A percentile compares a stretch with the other conserved stretches of the same genome.
Evolutionary conservation across 169 alveolate species (phyloP).

Genomic region (Cryptosporidium ryanae): DNA sequence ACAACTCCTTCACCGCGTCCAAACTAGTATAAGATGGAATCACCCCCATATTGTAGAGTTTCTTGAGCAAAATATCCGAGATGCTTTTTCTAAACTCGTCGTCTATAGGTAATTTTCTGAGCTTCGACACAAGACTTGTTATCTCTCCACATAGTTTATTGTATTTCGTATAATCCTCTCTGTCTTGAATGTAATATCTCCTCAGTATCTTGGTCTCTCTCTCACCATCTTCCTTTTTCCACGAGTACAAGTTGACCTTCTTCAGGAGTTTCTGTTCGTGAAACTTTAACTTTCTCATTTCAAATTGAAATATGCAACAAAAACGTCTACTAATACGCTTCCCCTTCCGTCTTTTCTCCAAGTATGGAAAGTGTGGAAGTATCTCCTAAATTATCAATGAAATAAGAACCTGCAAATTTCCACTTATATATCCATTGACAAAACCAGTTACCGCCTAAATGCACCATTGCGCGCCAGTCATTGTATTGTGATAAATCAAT

Average conservation of each 20-base stretch:
- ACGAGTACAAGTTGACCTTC: constrained; percentile 94
- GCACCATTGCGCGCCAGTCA: too few relatives aligned
- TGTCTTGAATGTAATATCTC: constrained; percentile 94
- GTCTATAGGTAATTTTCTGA: constrained; percentile 91
- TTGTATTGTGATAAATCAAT: too few relatives aligned
- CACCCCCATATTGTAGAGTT: constrained; percentile 95
- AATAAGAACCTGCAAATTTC: too few relatives aligned
- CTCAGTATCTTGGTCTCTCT: constrained; percentile 93
- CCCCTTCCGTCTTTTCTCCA: too few relatives aligned
- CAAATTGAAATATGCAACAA: background rate
- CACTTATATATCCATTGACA: too few relatives aligned
- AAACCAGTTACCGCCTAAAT: too few relatives aligned
- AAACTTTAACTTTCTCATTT: constrained; percentile 96
- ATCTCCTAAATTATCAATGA: too few relatives aligned
- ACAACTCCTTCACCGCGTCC: constrained; percentile 90
- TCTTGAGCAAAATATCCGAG: constrained; percentile 92
- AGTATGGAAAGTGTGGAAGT: too few relatives aligned
- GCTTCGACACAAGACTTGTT: constrained; percentile 90
- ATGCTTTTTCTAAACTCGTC: constrained; percentile 93
- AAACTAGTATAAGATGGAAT: constrained; percentile 89
- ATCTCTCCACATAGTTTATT: constrained; percentile 94
- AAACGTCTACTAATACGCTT: too few relatives aligned
- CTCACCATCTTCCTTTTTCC: constrained; percentile 93
- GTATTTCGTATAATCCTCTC: constrained; percentile 97
- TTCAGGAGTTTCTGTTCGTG: constrained; percentile 97